These are phyloP conservation scores for Phytophthora pisi DNA, from an alignment of 352 stramenopile species.

Conservation along the genomic window DNA sequence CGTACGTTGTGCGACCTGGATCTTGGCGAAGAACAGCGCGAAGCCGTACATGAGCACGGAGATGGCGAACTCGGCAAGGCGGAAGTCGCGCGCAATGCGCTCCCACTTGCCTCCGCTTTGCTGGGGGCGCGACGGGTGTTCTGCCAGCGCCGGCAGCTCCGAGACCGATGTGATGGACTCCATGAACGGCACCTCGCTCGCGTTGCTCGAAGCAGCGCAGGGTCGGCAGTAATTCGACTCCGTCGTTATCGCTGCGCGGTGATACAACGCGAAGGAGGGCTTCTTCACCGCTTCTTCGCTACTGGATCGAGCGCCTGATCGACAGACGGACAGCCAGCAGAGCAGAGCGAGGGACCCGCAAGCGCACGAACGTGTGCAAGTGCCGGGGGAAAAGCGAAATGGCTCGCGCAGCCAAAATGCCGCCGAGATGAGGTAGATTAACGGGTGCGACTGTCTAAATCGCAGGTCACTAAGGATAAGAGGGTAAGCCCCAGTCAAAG, in stretches of 20 bases:
- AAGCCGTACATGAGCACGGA: conserved; percentile 45
- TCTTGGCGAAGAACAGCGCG: conserved; percentile 43
- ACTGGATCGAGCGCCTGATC: conserved; percentile 23
- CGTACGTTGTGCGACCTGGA: conserved; percentile 47
- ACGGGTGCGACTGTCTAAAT: conserved; percentile 20
- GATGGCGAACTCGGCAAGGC: conserved; percentile 40
- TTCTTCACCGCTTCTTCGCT: conserved; percentile 34
- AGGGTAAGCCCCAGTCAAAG: background rate
- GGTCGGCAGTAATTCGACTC: conserved; percentile 7
- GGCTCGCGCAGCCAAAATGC: background rate
- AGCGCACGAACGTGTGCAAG: conserved; percentile 24
- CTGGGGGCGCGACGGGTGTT: background rate
- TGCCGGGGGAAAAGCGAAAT: conserved; percentile 11
- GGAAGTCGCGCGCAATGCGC: conserved; percentile 29
- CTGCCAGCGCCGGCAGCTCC: conserved; percentile 19
- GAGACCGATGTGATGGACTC: conserved; percentile 32
- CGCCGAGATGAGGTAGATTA: conserved; percentile 19
- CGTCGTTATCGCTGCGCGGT: conserved; percentile 18
- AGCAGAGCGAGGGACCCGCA: conserved; percentile 10
- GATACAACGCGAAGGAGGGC: conserved; percentile 26
- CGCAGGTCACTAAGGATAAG: background rate
- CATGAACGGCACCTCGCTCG: conserved; percentile 45
- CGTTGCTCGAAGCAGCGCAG: conserved; percentile 32
- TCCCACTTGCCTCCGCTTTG: conserved; percentile 23
- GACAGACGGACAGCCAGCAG: conserved; percentile 22